Evolutionary conservation across 352 stramenopile species (phyloP).

Genomic region (Globisporangium parvum): DNA sequence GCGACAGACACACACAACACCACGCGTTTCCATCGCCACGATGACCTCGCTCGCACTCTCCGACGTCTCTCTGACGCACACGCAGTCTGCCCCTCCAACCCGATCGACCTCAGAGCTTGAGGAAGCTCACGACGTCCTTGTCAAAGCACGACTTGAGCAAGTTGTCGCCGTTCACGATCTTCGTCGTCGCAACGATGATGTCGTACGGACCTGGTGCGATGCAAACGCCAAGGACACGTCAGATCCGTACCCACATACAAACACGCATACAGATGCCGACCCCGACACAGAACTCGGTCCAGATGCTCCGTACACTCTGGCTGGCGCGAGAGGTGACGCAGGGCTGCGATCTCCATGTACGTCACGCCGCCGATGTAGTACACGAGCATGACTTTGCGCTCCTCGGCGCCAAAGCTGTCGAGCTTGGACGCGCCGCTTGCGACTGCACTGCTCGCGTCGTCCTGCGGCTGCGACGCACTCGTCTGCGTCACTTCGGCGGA

Average conservation of each 20-base stretch:
- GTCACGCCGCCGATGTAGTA: conserved; percentile 96
- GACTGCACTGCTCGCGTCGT: conserved; percentile 7
- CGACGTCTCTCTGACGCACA: too few species aligned
- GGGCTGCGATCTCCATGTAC: conserved; percentile 95
- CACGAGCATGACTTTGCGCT: conserved; percentile 93
- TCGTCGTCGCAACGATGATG: conserved; percentile 93
- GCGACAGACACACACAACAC: too few species aligned
- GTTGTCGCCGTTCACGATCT: conserved; percentile 85
- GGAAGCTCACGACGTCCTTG: conserved; percentile 71
- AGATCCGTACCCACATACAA: conserved; percentile 2
- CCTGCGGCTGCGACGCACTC: conserved; percentile 7
- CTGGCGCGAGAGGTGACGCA: conserved; percentile 92
- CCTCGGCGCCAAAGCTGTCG: conserved; percentile 65
- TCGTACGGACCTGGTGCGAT: conserved; percentile 60
- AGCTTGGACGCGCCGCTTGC: conserved; percentile 36
- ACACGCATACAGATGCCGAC: conserved; percentile 7
- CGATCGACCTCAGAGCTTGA: conserved; percentile 56
- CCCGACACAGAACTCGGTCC: neutral
- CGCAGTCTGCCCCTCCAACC: too few species aligned
- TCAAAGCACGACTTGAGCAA: conserved; percentile 86
- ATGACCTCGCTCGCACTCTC: too few species aligned
- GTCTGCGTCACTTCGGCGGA: conserved; percentile 71
- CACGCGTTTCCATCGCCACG: too few species aligned
- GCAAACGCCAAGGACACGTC: neutral
- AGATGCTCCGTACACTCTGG: conserved; percentile 83